phyloP scores from a whole-genome alignment of 805 yeast species.

The Candida nanaspora region DNA sequence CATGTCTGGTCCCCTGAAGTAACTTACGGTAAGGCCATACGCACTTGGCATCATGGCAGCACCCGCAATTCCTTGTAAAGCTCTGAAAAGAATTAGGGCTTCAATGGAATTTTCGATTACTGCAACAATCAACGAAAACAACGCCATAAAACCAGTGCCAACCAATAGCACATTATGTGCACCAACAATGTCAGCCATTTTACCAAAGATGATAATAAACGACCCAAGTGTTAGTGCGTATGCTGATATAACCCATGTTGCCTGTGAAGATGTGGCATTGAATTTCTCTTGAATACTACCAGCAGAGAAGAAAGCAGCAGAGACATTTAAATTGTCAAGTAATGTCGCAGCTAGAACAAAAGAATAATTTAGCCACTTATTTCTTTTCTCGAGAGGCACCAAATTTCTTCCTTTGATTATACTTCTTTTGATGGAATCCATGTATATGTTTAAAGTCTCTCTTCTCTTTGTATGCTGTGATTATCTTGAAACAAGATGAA shows the following conservation, averaged over 20 bases:
- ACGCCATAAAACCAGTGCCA: slow-evolving; percentile 11
- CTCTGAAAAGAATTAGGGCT: slow-evolving; percentile 34
- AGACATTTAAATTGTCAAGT: slow-evolving; percentile 20
- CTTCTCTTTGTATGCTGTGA: no score
- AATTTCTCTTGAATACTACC: slow-evolving; percentile 28
- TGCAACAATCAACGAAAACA: slow-evolving; percentile 28
- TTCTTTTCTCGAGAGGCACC: slow-evolving; percentile 8
- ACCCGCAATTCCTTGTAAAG: slow-evolving; percentile 39
- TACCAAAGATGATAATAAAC: slow-evolving; percentile 35
- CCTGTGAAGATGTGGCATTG: slow-evolving; percentile 28
- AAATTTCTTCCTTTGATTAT: not conserved
- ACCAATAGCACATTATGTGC: slow-evolving; percentile 23
- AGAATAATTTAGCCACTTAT: slow-evolving; percentile 7
- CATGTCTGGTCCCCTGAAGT: slow-evolving; percentile 12
- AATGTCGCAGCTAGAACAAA: slow-evolving; percentile 7
- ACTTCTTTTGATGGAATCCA: no score
- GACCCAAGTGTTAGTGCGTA: slow-evolving; percentile 39
- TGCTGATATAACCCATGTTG: slow-evolving; percentile 34
- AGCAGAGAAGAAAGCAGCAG: slow-evolving; percentile 17
- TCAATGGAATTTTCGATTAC: slow-evolving; percentile 25
- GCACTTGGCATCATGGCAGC: slow-evolving; percentile 31
- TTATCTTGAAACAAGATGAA: no score
- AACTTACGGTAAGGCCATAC: slow-evolving; percentile 14
- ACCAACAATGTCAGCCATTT: slow-evolving; percentile 35
- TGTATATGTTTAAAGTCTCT: no score